Percentiles rank a stretch among this genome's conserved stretches.
These are phyloP conservation scores for Aplosporella prunicola DNA, from an alignment of 2,329 filamentous ascomycete species.

Conservation along the genomic window DNA sequence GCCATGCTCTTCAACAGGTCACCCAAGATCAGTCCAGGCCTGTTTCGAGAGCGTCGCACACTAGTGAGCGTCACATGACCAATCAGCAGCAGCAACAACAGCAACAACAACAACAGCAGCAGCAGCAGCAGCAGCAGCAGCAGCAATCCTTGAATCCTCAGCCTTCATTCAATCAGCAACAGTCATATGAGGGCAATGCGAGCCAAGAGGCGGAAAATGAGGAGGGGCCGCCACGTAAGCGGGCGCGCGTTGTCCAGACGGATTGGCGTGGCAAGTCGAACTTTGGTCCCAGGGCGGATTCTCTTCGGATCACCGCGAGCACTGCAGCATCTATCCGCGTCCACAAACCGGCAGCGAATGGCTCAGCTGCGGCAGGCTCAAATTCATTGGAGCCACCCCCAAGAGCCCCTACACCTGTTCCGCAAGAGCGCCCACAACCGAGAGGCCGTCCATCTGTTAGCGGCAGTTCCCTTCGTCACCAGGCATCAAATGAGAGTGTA, in stretches of 20 bases:
- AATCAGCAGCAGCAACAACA: background rate
- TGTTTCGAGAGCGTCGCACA: conserved; percentile 29
- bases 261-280: conserved; percentile 62
- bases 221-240: conserved; percentile 59
- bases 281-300: conserved; percentile 67
- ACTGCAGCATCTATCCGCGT: conserved; percentile 80
- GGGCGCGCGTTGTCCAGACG: conserved; percentile 66
- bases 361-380: conserved; percentile 35
- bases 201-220: conserved; percentile 23
- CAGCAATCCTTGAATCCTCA: conserved; percentile 3
- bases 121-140: no score
- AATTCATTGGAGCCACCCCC: conserved; percentile 62
- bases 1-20: conserved; percentile 21
- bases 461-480: conserved; percentile 49
- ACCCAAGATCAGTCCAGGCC: conserved; percentile 26
- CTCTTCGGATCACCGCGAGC: conserved; percentile 80
- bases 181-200: conserved; percentile 8
- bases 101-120: background rate
- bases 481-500: conserved; percentile 43
- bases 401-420: conserved; percentile 67
- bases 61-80: conserved; percentile 23
- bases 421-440: conserved; percentile 35
- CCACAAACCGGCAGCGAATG: conserved; percentile 60
- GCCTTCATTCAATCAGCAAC: background rate
- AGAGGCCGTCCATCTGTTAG: conserved; percentile 15